Evolutionary conservation across 2,329 filamentous ascomycete genomes (phyloP), one percentile per base, ranked within the genome.

Genomic region (Colletotrichum truncatum): DNA sequence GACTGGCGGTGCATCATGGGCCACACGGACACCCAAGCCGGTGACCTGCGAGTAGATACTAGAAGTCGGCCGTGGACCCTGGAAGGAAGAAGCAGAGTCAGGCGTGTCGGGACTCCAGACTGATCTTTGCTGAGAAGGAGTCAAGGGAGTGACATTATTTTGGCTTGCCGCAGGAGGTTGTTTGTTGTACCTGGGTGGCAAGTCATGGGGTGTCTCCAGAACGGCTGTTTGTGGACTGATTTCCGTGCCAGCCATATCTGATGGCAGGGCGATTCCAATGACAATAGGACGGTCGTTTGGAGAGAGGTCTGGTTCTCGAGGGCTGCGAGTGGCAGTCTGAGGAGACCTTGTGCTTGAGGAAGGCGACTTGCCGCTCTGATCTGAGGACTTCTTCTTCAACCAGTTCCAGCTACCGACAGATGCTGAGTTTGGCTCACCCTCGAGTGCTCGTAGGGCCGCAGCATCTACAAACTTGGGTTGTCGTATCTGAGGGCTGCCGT

Each of bases 221-320:
- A 78, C 74, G 14, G 82, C 80, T 3, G 81, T 87, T 43, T 84
- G 80, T n/a, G 85, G 85, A 60, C 82, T 86, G 72, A 85, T 78
- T 26, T 69, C 67, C 1, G 67, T 70, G 30, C 61, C 67, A 38
- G 65, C 66, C 10, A 71, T 66, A 70, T 85, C 84, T 12, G 87
- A 85, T 3, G 90, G 86, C 46, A 93, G 80, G 12, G 87, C 85
- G 53, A 93, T 88, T 11, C 91, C 91, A 68, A 93, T 93, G 41
- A 91, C 84, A 64, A 93, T 93, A 1, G 89, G 89, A n/a, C 88
- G 83, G 70, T 91, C 88, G 63, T 85, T 86, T 0, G 91, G 91
- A 12, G 91, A 92, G 4, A 92, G 81, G 66, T 88, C 87, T 10
- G 75, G 73, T 6, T 73, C 73, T 23, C 72, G 2, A 70, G 73